Base-by-base conservation (phyloP, 2,329 filamentous ascomycete genomes). In the Spiromastix sp. region DNA sequence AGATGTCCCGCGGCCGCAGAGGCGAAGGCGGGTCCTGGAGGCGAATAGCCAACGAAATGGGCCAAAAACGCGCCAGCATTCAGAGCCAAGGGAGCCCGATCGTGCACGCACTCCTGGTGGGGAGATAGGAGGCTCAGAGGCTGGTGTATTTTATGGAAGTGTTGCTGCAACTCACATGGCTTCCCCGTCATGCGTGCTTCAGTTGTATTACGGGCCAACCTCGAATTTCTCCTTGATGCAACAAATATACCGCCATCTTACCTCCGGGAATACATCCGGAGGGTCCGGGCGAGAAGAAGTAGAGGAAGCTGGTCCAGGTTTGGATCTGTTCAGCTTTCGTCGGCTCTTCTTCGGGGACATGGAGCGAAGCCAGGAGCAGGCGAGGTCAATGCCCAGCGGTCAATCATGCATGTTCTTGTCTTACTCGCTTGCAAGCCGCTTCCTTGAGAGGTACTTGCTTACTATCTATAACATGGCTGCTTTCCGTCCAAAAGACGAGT, bases 101-200 rank as follows among this genome's bases (percentile, higher is more conserved):
- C 13, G 12, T 25, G 12, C 21, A 8, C 8, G 20, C 19, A 8
- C 34, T 8, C 7, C 27, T n/a, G 11, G 27, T 30, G 19, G 20
- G 24, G 26, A 30, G 25, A 28, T 21, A 12, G 8, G 21, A 26
- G 9, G 26, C 10, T 1, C 38, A 45, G n/a, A 51, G 47, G 39
- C 43, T 47, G 15, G 13, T n/a, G 15, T 8, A 7, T n/a, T 13
- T n/a, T 59, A 61, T 34, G 60, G 56, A 38, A 67, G 64, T 37
- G 64, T 67, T n/a, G 61, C 63, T 3, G 64, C 64, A 13, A 66
- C 61, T 6, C 64, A 67, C 42, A 57, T 60, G 45, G 54, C 62
- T 17, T 64, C 63, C 2, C 58, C 64, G 1, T 66, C 61, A 13
- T 63, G 61, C 38, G 49, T 56, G 22, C 53, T 66, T 11, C 62